Percentiles rank a stretch among this genome's conserved stretches.
Evolutionary conservation across 805 yeast genomes (phyloP).

Genomic region (Lachancea meyersii): DNA sequence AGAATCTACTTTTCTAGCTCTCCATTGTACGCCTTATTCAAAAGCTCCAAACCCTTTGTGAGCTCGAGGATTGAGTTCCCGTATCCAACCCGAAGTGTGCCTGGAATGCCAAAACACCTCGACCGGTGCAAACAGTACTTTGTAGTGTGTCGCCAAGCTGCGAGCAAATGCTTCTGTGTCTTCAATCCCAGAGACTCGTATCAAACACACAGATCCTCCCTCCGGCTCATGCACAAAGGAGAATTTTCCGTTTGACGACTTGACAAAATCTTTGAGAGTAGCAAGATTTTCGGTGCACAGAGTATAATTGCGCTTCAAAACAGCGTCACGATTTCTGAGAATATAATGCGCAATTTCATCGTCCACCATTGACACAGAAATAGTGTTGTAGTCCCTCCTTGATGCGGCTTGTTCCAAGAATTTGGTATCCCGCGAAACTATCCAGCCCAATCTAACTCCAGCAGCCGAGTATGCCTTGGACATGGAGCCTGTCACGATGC

Average conservation of each 20-base stretch:
- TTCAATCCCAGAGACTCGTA: constrained; percentile 31
- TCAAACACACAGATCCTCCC: constrained; percentile 45
- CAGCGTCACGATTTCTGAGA: constrained; percentile 30
- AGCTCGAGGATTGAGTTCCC: constrained; percentile 39
- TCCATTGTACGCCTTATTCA: constrained; percentile 20
- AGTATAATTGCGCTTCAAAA: constrained; percentile 37
- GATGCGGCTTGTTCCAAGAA: constrained; percentile 33
- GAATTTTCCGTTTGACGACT: constrained; percentile 29
- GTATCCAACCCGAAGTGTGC: constrained; percentile 44
- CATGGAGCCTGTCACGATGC: constrained; percentile 44
- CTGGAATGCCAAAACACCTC: constrained; percentile 40
- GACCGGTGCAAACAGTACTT: constrained; percentile 43
- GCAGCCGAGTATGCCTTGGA: constrained; percentile 52
- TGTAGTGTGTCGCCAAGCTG: constrained; percentile 34
- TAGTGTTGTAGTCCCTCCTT: constrained; percentile 46
- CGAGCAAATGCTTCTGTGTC: constrained; percentile 34
- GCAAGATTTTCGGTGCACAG: constrained; percentile 37
- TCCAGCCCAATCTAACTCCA: constrained; percentile 51
- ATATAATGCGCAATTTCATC: constrained; percentile 43
- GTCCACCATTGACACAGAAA: constrained; percentile 43
- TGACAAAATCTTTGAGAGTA: constrained; percentile 33
- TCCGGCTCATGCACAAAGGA: constrained; percentile 38
- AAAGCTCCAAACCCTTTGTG: constrained; percentile 30
- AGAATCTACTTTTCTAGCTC: no score
- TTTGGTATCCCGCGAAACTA: constrained; percentile 34